phyloP scores from a whole-genome alignment of 345 rosid species.

The Hypericum androsaemum region DNA sequence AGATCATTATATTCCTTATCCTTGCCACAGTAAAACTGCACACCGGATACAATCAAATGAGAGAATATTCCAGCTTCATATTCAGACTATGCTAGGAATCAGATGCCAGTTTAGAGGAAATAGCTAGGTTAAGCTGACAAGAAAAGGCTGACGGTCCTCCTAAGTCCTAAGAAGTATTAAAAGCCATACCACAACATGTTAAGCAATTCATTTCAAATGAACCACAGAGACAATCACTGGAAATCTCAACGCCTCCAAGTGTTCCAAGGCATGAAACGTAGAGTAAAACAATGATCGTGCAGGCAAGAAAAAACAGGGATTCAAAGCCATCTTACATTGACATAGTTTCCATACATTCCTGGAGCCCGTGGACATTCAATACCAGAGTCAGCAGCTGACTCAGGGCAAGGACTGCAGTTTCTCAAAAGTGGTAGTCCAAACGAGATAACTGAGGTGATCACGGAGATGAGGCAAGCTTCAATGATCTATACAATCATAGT shows the following conservation, averaged over 20 bases:
- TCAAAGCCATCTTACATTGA: conserved; percentile 49
- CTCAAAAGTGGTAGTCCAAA: conserved; percentile 87
- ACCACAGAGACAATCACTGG: no score
- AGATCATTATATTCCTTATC: conserved; percentile 87
- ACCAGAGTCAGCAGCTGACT: conserved; percentile 52
- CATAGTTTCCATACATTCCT: conserved; percentile 93
- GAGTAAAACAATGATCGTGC: background rate
- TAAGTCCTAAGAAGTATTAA: no score
- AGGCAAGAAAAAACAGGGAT: background rate
- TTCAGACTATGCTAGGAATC: background rate
- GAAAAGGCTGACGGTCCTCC: no score
- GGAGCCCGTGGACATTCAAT: conserved; percentile 86
- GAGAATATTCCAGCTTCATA: conserved; percentile 4
- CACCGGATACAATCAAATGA: conserved; percentile 9
- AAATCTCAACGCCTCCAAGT: no score
- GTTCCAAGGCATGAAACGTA: background rate
- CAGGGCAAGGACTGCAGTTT: conserved; percentile 90
- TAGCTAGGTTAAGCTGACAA: no score
- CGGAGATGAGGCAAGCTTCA: conserved; percentile 92
- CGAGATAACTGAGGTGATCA: conserved; percentile 75
- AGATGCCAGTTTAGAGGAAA: background rate
- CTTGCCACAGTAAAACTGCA: conserved; percentile 82
- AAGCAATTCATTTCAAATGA: no score
- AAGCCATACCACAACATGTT: no score
- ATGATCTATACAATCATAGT: conserved; percentile 43